Evolutionary conservation across 2,329 filamentous ascomycete species (phyloP).

Genomic region (Knoxdaviesia proteae): DNA sequence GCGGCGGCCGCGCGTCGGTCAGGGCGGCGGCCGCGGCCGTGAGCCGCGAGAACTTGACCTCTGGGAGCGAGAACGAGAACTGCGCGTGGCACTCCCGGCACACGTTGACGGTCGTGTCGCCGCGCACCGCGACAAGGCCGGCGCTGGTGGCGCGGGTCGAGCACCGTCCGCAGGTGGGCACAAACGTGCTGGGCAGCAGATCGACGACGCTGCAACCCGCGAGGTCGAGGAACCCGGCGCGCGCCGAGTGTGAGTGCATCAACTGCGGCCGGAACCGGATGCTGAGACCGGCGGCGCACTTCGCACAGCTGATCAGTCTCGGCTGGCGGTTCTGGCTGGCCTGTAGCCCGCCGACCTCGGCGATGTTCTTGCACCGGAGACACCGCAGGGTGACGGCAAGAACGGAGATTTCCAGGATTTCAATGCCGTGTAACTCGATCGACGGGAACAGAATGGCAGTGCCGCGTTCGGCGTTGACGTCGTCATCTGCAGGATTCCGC

Average conservation of each 20-base stretch:
- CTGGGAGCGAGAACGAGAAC: constrained; percentile 61
- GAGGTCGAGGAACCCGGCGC: constrained; percentile 61
- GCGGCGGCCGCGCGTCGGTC: constrained; percentile 18
- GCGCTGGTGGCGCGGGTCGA: constrained; percentile 37
- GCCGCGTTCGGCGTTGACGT: constrained; percentile 31
- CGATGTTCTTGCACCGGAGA: constrained; percentile 52
- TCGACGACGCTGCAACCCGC: constrained; percentile 56
- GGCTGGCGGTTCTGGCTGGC: constrained; percentile 27
- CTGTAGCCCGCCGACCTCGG: constrained; percentile 47
- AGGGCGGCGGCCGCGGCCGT: constrained; percentile 28
- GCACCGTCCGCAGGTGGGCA: constrained; percentile 58
- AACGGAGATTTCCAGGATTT: constrained; percentile 47
- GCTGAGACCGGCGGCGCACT: constrained; percentile 31
- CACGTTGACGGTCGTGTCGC: constrained; percentile 51
- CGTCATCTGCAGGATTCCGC: constrained; percentile 1
- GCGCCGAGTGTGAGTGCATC: constrained; percentile 51
- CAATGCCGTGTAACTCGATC: constrained; percentile 56
- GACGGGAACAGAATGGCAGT: constrained; percentile 63
- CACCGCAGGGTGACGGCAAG: constrained; percentile 58
- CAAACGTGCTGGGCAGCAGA: constrained; percentile 59
- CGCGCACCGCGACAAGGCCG: constrained; percentile 51
- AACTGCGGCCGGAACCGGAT: constrained; percentile 43
- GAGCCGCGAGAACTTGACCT: constrained; percentile 58
- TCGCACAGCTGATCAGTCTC: constrained; percentile 25
- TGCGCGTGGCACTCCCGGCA: constrained; percentile 63